Base-by-base conservation (phyloP, 345 rosid genomes). In the Gossypium arboreum region DNA sequence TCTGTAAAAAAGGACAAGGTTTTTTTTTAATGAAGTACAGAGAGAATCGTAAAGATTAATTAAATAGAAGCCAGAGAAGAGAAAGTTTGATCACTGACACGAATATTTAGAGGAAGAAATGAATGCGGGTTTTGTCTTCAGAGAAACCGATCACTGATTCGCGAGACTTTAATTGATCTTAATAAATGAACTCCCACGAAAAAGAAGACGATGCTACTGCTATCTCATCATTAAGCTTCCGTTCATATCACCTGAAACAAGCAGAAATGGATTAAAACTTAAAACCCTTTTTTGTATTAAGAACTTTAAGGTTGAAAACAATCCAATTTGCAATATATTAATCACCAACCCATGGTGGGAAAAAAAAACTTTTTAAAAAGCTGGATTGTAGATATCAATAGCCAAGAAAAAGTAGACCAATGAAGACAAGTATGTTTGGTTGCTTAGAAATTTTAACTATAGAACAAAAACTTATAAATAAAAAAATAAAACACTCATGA, bases 101-200 rank as follows among this genome's bases (percentile, higher is more conserved):
- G 79, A 78, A 81, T 72, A 69, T 69, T 54, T 77, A 64, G 67
- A 71, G 73, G 60, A 70, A 18, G 68, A 72, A 66, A 74, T 73
- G 77, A 83, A 81, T 74, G 79, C 43, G 52, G 60, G 69, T 45
- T 67, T 22, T 5, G 8, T 58, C 51, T 68, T 78, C 34, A 77
- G 47, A 39, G 79, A 75, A 75, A 71, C 78, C 72, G 18, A 80
- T 77, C 66, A 78, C 78, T 43, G 78, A 78, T 54, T 82, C 86
- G 86, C 88, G 86, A 18, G 86, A 73, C 62, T 58, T 29, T 67
- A 68, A 73, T 77, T 77, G 86, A 75, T 80, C 74, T 76, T 83
- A 84, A 86, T 88, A 84, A 90, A 88, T 76, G 77, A 68, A 71
- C 24, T 47, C 20, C 22, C 68, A 6, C 1, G 15, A 24, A 55